These are phyloP conservation scores for Gamarada debralockiae DNA, from an alignment of 495 filamentous ascomycete genomes.

Conservation along the genomic window DNA sequence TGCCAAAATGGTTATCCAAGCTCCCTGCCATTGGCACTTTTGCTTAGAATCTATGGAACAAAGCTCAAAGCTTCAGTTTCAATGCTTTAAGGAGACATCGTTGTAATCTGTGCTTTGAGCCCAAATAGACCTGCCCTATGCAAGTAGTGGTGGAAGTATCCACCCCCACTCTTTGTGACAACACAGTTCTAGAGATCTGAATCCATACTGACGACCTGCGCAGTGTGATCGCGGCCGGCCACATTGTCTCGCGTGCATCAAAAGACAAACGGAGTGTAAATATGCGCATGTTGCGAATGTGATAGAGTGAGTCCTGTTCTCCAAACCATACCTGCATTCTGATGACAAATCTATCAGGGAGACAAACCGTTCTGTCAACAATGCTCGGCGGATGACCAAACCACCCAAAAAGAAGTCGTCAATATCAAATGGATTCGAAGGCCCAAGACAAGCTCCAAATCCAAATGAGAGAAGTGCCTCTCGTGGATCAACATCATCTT, in stretches of 20 bases:
- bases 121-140: too few species aligned
- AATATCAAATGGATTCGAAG: conserved; percentile 20
- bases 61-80: too few species aligned
- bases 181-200: not conserved
- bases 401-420: conserved; percentile 42
- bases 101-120: too few species aligned
- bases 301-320: conserved; percentile 49
- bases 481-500: conserved; percentile 16
- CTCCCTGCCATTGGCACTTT: too few species aligned
- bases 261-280: conserved; percentile 63
- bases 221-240: conserved; percentile 56
- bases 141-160: too few species aligned
- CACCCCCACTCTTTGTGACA: too few species aligned
- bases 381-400: conserved; percentile 54
- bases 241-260: conserved; percentile 66
- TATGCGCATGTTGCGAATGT: conserved; percentile 67
- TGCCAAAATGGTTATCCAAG: too few species aligned
- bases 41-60: too few species aligned
- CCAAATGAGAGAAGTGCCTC: conserved; percentile 17
- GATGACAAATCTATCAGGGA: conserved; percentile 30
- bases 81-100: too few species aligned
- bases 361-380: conserved; percentile 41
- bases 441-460: conserved; percentile 16
- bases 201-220: not conserved
- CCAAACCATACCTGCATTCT: not conserved